Base-by-base conservation (phyloP, 1,284 basidiomycete genomes). In the Ganoderma resinaceum region DNA sequence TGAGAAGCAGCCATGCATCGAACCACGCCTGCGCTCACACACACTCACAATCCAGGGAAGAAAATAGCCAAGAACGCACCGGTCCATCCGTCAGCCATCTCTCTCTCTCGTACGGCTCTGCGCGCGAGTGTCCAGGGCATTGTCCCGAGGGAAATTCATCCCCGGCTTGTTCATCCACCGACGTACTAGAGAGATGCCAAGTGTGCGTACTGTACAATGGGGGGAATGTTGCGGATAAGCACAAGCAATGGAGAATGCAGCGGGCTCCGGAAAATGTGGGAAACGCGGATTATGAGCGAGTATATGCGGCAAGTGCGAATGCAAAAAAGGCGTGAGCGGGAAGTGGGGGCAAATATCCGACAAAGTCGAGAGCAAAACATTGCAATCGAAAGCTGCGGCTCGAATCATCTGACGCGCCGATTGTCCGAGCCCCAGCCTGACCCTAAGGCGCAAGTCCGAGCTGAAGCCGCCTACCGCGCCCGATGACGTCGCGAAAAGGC, bases 171-270 rank as follows among this genome's bases (percentile, higher is more conserved):
- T 60, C 40, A 46, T 29, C 58, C 46, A 49, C n/a, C 20, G 37
- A 40, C 58, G 23, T 40, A 68, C 52, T 65, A 65, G 53, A 57
- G 40, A 26, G 23, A 52, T 33, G 63, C 37, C 59, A 68, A 61
- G 60, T 63, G 64, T 68, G 66, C 65, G 60, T 72, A 72, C 66
- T 72, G 69, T 72, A 72, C 68, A 72, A 63, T 70, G 71, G 11
- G 62, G 26, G 23, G 52, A 29, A 29, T 52, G 52, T 29, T 62
- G 61, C 26, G 42, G 43, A 62, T 31, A 20, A 43, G 61, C 42
- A 23, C 11, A 20, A n/a, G 61, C 43, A 37, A 43, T 31, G 29
- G 8, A 62, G 38, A 62, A 62, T 46, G 61, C 42, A n/a, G 61
- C 64, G 66, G 63, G 53, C 62, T 65, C 61, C 62, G 61, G 49